Conservation (phyloP, 805 yeast species). For the Debaryomyces prosopidis region DNA sequence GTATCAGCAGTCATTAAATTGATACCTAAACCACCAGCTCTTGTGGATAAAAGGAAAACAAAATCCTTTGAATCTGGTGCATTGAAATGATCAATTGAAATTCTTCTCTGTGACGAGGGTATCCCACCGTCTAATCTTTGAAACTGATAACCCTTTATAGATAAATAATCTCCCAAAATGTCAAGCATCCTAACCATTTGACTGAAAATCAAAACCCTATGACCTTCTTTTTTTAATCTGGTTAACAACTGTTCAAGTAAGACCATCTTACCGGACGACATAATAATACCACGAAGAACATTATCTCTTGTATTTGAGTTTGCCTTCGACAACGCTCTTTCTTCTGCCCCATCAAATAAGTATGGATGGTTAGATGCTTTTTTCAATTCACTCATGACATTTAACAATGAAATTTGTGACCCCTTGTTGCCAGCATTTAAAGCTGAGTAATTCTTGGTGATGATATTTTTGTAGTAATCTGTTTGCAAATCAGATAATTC, state of each 20-base stretch:
- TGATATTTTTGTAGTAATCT: conserved; percentile 88
- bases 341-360: conserved; percentile 90
- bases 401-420: conserved; percentile 80
- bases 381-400: conserved; percentile 92
- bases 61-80: conserved; percentile 92
- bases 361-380: conserved; percentile 98
- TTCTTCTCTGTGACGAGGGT: conserved; percentile 89
- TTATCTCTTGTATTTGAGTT: conserved; percentile 71
- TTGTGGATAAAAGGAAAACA: conserved; percentile 83
- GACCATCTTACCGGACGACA: conserved; percentile 99
- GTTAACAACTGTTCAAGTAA: conserved; percentile 84
- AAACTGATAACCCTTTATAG: conserved; percentile 82
- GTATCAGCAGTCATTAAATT: conserved; percentile 99
- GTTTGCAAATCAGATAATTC: conserved; percentile 95
- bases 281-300: conserved; percentile 83
- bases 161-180: conserved; percentile 88
- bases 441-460: conserved; percentile 90
- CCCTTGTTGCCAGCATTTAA: conserved; percentile 76
- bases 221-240: conserved; percentile 88
- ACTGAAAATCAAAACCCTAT: conserved; percentile 89
- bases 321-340: conserved; percentile 67
- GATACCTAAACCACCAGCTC: conserved; percentile 99
- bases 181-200: conserved; percentile 98
- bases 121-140: conserved; percentile 97
- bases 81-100: conserved; percentile 95